A percentile compares a stretch with the other conserved stretches of the same genome.
These are phyloP conservation scores for Spongispora temasekensis DNA, from an alignment of 1,284 basidiomycete genomes.

Conservation along the genomic window DNA sequence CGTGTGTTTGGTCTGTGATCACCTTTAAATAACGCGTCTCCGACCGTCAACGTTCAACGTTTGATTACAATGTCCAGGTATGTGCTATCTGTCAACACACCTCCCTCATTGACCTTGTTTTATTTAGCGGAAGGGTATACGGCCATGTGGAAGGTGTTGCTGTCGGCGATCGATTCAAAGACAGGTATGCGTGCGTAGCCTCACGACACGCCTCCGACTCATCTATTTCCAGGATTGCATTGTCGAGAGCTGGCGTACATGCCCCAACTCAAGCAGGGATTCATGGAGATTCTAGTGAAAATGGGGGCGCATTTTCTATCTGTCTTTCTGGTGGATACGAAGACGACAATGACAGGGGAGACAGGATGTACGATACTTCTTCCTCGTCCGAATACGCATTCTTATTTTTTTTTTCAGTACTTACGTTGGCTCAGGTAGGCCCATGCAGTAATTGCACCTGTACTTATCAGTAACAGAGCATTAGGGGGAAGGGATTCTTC, in stretches of 20 bases:
- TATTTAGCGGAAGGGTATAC: conserved; percentile 13
- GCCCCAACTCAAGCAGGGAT: conserved; percentile 23
- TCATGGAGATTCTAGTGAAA: conserved; percentile 18
- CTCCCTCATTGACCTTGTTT: neutral
- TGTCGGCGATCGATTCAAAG: conserved; percentile 10
- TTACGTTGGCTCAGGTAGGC: conserved; percentile 42
- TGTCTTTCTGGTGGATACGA: neutral
- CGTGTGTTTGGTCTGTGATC: conserved; percentile 10
- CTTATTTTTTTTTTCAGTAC: conserved; percentile 25
- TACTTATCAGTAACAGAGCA: conserved; percentile 15
- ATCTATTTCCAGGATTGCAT: conserved; percentile 6
- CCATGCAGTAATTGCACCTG: neutral
- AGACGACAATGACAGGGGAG: neutral
- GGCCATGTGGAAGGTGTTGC: conserved; percentile 20
- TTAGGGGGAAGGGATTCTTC: conserved; percentile 27
- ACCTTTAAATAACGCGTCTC: too few species aligned
- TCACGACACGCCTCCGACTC: neutral
- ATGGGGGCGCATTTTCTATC: conserved; percentile 1
- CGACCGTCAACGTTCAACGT: too few species aligned
- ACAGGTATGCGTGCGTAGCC: conserved; percentile 20
- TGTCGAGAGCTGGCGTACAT: conserved; percentile 22
- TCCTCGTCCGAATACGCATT: neutral
- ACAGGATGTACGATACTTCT: neutral
- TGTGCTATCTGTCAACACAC: neutral
- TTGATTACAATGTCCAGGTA: conserved; percentile 25